Percentiles rank a stretch among this genome's conserved stretches.
Conservation (phyloP, 2,329 filamentous ascomycete species). For the Clonostachys solani region DNA sequence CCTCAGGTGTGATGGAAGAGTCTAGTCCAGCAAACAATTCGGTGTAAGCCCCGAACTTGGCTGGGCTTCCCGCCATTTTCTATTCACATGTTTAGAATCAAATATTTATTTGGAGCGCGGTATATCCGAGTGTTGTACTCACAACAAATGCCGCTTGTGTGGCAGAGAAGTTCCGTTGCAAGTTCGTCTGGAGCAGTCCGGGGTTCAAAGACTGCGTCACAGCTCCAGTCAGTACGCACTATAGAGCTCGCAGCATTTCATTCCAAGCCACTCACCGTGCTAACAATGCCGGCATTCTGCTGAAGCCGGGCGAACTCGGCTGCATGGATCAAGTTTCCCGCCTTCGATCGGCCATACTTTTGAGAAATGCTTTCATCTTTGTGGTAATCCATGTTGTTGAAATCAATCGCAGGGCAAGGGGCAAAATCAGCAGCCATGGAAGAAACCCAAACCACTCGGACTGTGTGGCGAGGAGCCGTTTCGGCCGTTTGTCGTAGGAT, state of each 20-base stretch:
- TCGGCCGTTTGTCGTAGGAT: conserved; percentile 19
- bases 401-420: conserved; percentile 6
- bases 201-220: conserved; percentile 16
- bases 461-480: conserved; percentile 14
- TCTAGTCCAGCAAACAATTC: conserved; percentile 41
- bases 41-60: conserved; percentile 39
- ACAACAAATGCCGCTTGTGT: background rate
- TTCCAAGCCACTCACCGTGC: conserved; percentile 5
- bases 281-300: conserved; percentile 21
- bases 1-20: conserved; percentile 31
- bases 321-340: conserved; percentile 13
- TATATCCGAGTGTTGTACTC: background rate
- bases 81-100: background rate
- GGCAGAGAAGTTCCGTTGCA: background rate
- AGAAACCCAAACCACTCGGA: conserved; percentile 19
- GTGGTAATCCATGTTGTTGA: conserved; percentile 13
- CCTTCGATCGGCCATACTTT: conserved; percentile 18
- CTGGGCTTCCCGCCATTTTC: conserved; percentile 9
- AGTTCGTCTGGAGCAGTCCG: conserved; percentile 8
- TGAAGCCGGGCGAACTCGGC: conserved; percentile 15
- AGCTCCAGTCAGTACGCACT: too few species aligned
- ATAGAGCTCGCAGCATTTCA: too few species aligned
- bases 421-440: conserved; percentile 12
- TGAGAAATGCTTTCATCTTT: conserved; percentile 4
- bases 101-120: background rate